Percentiles rank a stretch among this genome's conserved stretches.
phyloP scores from a whole-genome alignment of 176 grass and related monocot genomes.

The Areca catechu region DNA sequence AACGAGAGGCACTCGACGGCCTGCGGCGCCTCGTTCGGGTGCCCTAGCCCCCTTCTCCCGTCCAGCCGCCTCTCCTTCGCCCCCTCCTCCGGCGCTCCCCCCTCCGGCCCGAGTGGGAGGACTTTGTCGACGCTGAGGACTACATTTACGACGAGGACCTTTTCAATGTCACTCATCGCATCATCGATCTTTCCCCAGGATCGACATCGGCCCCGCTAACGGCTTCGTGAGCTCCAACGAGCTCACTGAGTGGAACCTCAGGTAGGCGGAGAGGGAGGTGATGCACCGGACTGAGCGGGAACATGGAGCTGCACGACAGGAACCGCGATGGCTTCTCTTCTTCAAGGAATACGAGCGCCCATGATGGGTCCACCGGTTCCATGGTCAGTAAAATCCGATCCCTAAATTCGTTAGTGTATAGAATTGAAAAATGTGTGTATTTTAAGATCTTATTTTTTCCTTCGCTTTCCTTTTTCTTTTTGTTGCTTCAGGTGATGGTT shows the following conservation, averaged over 20 bases:
- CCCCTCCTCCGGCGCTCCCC: no score
- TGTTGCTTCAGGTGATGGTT: no score
- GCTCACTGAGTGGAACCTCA: conserved; percentile 71
- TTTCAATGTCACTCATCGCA: conserved; percentile 69
- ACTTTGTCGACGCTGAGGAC: conserved; percentile 33
- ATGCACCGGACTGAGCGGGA: conserved; percentile 52
- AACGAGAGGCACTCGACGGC: no score
- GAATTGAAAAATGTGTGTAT: no score
- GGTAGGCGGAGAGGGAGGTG: conserved; percentile 40
- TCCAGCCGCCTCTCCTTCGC: no score
- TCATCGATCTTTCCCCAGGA: conserved; percentile 63
- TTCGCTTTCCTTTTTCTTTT: no score
- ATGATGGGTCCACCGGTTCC: conserved; percentile 65
- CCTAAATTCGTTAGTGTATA: no score
- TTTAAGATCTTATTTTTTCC: no score
- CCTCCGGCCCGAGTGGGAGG: conserved; percentile 57
- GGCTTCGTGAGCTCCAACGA: conserved; percentile 45
- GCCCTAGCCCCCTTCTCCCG: no score
- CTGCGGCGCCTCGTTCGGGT: no score
- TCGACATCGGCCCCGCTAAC: conserved; percentile 58
- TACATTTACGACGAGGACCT: conserved; percentile 56
- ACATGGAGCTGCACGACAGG: conserved; percentile 83
- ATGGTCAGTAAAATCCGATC: conserved; percentile 33
- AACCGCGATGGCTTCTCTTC: conserved; percentile 51
- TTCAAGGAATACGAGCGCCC: no score